Percentiles rank a stretch among this genome's conserved stretches.
Conservation (phyloP, 306 rosid genomes). For the Begonia masoniana region DNA sequence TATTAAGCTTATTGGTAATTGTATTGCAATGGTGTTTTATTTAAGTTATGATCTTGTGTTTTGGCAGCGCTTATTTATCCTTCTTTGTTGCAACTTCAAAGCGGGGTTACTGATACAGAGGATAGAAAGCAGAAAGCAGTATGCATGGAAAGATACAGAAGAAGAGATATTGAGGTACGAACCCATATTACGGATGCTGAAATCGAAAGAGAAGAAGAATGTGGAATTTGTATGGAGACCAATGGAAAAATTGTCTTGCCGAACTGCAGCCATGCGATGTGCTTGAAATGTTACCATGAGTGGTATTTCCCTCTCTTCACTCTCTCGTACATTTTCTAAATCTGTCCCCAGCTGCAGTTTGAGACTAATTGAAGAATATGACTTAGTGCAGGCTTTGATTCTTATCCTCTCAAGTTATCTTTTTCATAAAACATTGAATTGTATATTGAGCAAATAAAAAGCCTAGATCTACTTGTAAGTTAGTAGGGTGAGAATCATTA, state of each 20-base stretch:
- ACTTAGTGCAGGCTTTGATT: background rate
- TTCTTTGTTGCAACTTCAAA: conserved; percentile 75
- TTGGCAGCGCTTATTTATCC: conserved; percentile 82
- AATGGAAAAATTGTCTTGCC: conserved; percentile 84
- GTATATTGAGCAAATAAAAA: too few relatives aligned
- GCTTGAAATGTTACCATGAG: conserved; percentile 87
- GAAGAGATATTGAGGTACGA: conserved; percentile 53
- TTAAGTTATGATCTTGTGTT: conserved; percentile 17
- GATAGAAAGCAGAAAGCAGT: conserved; percentile 81
- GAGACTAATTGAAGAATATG: too few relatives aligned
- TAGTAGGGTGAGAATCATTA: too few relatives aligned
- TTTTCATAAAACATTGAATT: background rate
- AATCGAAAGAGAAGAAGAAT: conserved; percentile 89
- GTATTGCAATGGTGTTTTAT: background rate
- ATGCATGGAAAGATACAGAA: conserved; percentile 73
- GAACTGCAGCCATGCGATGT: conserved; percentile 82
- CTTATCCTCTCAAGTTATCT: background rate
- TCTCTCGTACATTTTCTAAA: background rate
- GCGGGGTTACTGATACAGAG: conserved; percentile 72
- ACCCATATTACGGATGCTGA: conserved; percentile 47
- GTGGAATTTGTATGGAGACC: conserved; percentile 95
- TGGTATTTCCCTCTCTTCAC: conserved; percentile 35
- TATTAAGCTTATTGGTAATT: background rate
- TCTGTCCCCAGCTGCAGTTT: too few relatives aligned
- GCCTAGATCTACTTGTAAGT: too few relatives aligned